Evolutionary conservation across 1,139 yeast genomes (phyloP).

Genomic region (Hansenula sp.): DNA sequence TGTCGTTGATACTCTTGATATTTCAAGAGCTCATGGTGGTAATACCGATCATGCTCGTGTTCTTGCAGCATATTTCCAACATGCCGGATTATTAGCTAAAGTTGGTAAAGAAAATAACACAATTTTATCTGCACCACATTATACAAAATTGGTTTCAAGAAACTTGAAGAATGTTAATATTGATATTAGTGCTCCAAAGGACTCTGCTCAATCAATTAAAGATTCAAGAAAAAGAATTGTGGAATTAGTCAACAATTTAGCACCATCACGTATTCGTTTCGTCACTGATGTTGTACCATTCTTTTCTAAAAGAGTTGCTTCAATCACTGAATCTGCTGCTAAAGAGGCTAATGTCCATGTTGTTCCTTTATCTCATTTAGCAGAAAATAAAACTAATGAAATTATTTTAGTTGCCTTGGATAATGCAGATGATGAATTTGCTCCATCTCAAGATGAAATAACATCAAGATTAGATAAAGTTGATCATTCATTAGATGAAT

Average conservation of each 20-base stretch:
- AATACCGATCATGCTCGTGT: slow-evolving; percentile 71
- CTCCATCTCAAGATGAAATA: slow-evolving; percentile 46
- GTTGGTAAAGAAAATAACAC: slow-evolving; percentile 40
- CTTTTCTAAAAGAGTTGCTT: slow-evolving; percentile 45
- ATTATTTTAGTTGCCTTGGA: slow-evolving; percentile 45
- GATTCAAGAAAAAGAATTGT: slow-evolving; percentile 66
- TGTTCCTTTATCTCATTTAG: slow-evolving; percentile 44
- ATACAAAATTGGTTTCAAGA: slow-evolving; percentile 31
- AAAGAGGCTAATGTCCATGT: slow-evolving; percentile 47
- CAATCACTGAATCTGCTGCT: slow-evolving; percentile 41
- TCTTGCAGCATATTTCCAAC: slow-evolving; percentile 60
- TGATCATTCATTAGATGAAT: slow-evolving; percentile 43
- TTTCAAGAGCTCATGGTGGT: slow-evolving; percentile 85
- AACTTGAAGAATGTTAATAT: slow-evolving; percentile 31
- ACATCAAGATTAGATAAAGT: slow-evolving; percentile 42
- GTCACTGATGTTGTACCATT: slow-evolving; percentile 69
- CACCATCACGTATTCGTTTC: slow-evolving; percentile 60
- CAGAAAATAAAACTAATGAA: slow-evolving; percentile 32
- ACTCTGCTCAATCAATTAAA: slow-evolving; percentile 38
- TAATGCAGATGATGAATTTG: slow-evolving; percentile 46
- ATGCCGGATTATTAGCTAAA: slow-evolving; percentile 42
- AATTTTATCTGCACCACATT: slow-evolving; percentile 52
- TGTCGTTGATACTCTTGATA: slow-evolving; percentile 68
- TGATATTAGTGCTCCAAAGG: slow-evolving; percentile 39
- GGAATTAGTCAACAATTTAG: slow-evolving; percentile 61